Evolutionary conservation across 768 basidiomycete genomes (phyloP).

Genomic region (Austroboletus eburneus): DNA sequence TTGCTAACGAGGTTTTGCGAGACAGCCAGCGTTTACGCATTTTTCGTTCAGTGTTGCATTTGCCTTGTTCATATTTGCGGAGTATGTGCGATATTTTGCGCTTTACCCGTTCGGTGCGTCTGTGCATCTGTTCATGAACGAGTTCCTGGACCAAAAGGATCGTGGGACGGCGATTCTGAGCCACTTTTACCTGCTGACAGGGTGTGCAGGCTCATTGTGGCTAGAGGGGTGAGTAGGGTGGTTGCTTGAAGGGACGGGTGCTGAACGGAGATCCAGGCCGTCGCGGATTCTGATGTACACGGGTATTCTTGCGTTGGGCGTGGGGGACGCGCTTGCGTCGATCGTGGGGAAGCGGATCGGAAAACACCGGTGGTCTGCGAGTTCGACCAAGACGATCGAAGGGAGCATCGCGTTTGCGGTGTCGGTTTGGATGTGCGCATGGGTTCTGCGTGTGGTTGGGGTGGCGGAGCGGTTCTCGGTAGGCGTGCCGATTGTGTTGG

Average conservation of each 20-base stretch:
- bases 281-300: conserved; percentile 63
- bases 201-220: conserved; percentile 93
- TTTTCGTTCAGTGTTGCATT: conserved; percentile 94
- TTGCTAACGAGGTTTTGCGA: conserved; percentile 11
- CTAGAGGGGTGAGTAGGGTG: conserved; percentile 73
- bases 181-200: conserved; percentile 95
- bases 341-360: conserved; percentile 87
- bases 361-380: conserved; percentile 76
- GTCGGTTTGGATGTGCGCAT: conserved; percentile 67
- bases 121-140: conserved; percentile 94
- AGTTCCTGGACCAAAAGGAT: conserved; percentile 95
- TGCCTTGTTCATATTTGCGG: conserved; percentile 90
- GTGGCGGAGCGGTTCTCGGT: conserved; percentile 76
- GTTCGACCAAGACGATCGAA: conserved; percentile 85
- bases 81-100: conserved; percentile 98
- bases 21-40: conserved; percentile 93
- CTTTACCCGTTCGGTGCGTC: conserved; percentile 93
- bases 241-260: not conserved
- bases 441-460: conserved; percentile 67
- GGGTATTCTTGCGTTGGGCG: conserved; percentile 83
- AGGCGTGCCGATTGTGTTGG: conserved; percentile 23
- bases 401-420: conserved; percentile 79
- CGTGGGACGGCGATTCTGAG: conserved; percentile 93
- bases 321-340: conserved; percentile 94
- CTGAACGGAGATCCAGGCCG: conserved; percentile 31